Conservation (phyloP, 805 yeast species). For the Ogataea paradorogensis region DNA sequence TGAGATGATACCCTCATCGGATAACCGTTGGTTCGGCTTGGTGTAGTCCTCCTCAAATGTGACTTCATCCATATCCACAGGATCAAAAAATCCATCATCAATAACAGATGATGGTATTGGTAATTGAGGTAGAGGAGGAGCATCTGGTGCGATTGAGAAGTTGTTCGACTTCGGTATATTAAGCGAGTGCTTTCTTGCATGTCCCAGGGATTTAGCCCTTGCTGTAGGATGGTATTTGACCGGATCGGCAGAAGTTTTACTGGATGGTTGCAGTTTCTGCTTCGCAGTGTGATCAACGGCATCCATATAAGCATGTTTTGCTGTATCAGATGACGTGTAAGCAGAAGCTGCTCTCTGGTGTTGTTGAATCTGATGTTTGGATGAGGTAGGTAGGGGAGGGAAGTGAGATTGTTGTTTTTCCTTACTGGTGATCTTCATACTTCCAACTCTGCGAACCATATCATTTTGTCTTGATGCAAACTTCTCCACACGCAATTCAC, state of each 20-base stretch:
- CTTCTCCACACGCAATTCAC: conserved; percentile 16
- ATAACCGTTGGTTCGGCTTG: conserved; percentile 32
- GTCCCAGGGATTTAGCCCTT: conserved; percentile 85
- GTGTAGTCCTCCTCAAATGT: conserved; percentile 27
- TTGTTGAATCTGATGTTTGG: conserved; percentile 29
- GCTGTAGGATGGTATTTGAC: conserved; percentile 71
- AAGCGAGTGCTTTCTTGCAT: conserved; percentile 61
- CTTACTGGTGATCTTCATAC: conserved; percentile 58
- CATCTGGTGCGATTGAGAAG: conserved; percentile 24
- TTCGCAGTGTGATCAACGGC: conserved; percentile 9
- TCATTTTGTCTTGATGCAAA: conserved; percentile 18
- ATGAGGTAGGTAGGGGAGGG: conserved; percentile 30
- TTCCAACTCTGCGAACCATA: conserved; percentile 55
- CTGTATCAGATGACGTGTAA: conserved; percentile 32
- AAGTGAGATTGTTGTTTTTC: conserved; percentile 41
- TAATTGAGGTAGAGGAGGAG: conserved; percentile 44
- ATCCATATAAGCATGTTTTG: conserved; percentile 23
- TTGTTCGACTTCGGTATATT: conserved; percentile 29
- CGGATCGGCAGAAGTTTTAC: conserved; percentile 31
- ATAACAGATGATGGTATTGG: conserved; percentile 31
- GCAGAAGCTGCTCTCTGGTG: conserved; percentile 41
- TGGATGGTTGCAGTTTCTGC: conserved; percentile 9
- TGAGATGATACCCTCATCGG: conserved; percentile 47
- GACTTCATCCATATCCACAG: conserved; percentile 42
- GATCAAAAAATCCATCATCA: conserved; percentile 60